A percentile compares a stretch with the other conserved stretches of the same genome.
phyloP scores from a whole-genome alignment of 225 moss, liverwort and hornwort genomes.

The Takakia lepidozioides region DNA sequence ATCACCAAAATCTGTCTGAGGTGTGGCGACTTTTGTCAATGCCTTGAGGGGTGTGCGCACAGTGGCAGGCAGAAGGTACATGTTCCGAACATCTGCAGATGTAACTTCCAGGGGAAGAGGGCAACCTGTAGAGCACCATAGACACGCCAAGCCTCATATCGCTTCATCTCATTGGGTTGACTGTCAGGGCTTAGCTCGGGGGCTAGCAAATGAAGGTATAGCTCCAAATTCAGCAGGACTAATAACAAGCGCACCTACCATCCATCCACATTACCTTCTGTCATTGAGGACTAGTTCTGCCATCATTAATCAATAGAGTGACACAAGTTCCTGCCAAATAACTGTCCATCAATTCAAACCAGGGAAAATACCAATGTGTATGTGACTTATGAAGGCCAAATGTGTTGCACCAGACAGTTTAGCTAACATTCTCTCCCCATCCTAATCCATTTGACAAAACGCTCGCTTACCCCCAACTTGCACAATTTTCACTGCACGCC shows the following conservation, averaged over 20 bases:
- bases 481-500: too few relatives aligned
- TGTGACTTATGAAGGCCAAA: too few relatives aligned
- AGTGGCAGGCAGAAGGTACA: constrained; percentile 42
- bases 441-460: too few relatives aligned
- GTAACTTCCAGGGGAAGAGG: too few relatives aligned
- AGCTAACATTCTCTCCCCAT: too few relatives aligned
- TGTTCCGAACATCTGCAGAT: constrained; percentile 12
- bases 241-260: constrained; percentile 90
- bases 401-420: too few relatives aligned
- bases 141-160: constrained; percentile 97
- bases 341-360: too few relatives aligned
- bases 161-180: constrained; percentile 95
- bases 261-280: constrained; percentile 5
- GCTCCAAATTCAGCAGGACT: constrained; percentile 82
- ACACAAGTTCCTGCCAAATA: not conserved
- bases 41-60: constrained; percentile 35
- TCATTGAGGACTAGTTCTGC: not conserved
- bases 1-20: constrained; percentile 24
- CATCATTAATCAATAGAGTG: not conserved
- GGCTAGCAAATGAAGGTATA: constrained; percentile 77
- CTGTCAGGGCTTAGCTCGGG: constrained; percentile 85
- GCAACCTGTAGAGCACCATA: constrained; percentile 85
- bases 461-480: too few relatives aligned
- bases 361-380: too few relatives aligned
- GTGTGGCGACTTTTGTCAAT: constrained; percentile 38